These are phyloP conservation scores for Plasmopara viticola DNA, from an alignment of 352 stramenopile species.

Conservation along the genomic window DNA sequence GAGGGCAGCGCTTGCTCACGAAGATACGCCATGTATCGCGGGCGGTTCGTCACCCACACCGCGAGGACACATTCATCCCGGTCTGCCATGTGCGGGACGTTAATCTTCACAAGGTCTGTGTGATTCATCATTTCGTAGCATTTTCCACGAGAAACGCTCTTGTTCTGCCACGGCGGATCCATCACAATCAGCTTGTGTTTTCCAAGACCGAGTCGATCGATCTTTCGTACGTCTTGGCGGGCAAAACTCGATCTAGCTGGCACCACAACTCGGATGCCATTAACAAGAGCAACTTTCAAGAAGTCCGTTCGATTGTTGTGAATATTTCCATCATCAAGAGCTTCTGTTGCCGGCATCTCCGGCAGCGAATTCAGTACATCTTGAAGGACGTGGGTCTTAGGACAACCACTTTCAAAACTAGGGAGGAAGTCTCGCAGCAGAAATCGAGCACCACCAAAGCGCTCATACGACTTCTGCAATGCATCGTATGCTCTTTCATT, in stretches of 20 bases:
- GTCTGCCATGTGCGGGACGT: conserved; percentile 27
- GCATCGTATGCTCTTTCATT: conserved; percentile 11
- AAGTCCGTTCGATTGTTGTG: conserved; percentile 18
- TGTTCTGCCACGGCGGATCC: conserved; percentile 77
- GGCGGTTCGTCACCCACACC: conserved; percentile 74
- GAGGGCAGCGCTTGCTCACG: conserved; percentile 42
- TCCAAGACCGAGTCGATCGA: conserved; percentile 15
- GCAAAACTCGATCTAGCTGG: conserved; percentile 25
- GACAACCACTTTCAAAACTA: conserved; percentile 3
- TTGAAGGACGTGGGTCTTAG: not conserved
- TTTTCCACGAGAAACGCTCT: conserved; percentile 51
- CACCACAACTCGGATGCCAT: conserved; percentile 10
- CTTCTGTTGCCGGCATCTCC: not conserved
- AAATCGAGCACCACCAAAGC: conserved; percentile 19
- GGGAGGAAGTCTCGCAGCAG: conserved; percentile 17
- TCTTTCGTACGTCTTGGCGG: conserved; percentile 20
- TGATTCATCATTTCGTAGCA: conserved; percentile 60
- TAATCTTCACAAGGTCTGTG: conserved; percentile 43
- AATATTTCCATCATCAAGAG: conserved; percentile 11
- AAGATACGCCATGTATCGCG: conserved; percentile 51
- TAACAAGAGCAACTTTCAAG: conserved; percentile 12
- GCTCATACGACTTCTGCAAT: conserved; percentile 20
- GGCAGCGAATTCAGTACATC: conserved; percentile 9
- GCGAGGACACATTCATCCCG: conserved; percentile 42
- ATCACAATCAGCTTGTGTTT: conserved; percentile 41